Conservation (phyloP, 257 asterid species). For the Leonotis leonurus region DNA sequence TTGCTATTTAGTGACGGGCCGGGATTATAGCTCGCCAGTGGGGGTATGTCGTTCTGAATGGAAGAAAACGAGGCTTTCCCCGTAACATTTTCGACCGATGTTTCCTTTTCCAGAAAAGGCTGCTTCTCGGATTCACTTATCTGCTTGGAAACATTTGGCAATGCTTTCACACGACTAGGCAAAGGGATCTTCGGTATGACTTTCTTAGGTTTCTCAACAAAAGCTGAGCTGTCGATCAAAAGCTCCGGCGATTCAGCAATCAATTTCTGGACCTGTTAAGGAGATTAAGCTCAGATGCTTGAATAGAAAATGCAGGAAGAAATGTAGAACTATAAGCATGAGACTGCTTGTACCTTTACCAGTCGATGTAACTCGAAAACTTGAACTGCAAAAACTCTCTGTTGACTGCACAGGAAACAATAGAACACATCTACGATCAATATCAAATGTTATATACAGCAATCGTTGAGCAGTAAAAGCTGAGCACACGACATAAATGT, state of each 20-base stretch:
- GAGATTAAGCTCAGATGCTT: background rate
- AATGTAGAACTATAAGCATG: background rate
- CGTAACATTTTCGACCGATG: conserved; percentile 36
- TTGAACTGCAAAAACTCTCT: conserved; percentile 77
- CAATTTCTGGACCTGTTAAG: conserved; percentile 61
- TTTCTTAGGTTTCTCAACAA: conserved; percentile 29
- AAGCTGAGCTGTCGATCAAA: conserved; percentile 36
- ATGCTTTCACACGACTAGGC: conserved; percentile 29
- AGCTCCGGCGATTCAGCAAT: conserved; percentile 65
- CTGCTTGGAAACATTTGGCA: conserved; percentile 32
- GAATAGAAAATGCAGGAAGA: background rate
- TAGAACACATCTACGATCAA: background rate
- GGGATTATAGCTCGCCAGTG: conserved; percentile 20
- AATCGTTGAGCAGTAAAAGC: background rate
- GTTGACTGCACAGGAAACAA: conserved; percentile 53
- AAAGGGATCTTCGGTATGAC: conserved; percentile 25
- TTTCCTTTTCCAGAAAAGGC: conserved; percentile 35
- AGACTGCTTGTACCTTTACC: conserved; percentile 46
- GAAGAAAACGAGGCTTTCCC: conserved; percentile 41
- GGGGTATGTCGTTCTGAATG: conserved; percentile 33
- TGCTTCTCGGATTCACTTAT: conserved; percentile 37
- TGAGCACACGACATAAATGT: no score
- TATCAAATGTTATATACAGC: background rate
- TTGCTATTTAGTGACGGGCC: conserved; percentile 29
- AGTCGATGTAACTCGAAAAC: conserved; percentile 90